Evolutionary conservation across 2,329 filamentous ascomycete species (phyloP).

Genomic region (Pseudogymnoascus sp.): DNA sequence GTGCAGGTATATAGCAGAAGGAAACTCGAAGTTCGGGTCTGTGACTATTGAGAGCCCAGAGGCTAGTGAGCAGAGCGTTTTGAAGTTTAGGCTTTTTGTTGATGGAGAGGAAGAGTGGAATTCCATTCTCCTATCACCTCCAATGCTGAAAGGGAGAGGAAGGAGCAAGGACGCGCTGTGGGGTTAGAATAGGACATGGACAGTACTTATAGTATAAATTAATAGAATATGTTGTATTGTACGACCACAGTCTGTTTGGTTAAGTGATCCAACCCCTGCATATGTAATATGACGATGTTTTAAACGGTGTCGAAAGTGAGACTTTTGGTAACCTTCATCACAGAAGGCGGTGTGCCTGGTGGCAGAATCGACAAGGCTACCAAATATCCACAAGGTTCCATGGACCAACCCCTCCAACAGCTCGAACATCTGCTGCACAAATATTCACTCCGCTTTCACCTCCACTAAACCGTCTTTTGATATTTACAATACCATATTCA

Average conservation of each 20-base stretch:
- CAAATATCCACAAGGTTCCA: constrained; percentile 10
- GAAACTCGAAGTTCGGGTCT: constrained; percentile 82
- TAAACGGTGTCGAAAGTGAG: background rate
- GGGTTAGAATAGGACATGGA: constrained; percentile 18
- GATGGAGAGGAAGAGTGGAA: constrained; percentile 77
- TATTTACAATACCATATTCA: background rate
- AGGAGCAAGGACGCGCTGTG: constrained; percentile 27
- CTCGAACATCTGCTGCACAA: background rate
- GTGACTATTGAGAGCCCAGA: constrained; percentile 67
- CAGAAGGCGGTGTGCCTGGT: background rate
- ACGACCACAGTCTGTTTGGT: background rate
- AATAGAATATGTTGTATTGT: background rate
- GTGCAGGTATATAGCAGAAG: constrained; percentile 65
- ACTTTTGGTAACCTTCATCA: background rate
- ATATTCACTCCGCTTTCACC: background rate
- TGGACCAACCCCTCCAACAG: background rate
- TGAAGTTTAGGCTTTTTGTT: constrained; percentile 76
- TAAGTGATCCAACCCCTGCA: background rate
- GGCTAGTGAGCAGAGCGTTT: constrained; percentile 57
- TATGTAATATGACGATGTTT: background rate
- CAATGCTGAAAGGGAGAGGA: constrained; percentile 23
- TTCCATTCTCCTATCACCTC: constrained; percentile 44
- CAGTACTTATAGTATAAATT: background rate
- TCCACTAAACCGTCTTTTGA: background rate
- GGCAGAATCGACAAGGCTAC: constrained; percentile 7